Evolutionary conservation across 2,329 filamentous ascomycete genomes (phyloP), one percentile per base, ranked within the genome.

Genomic region (Peltaster fructicola): DNA sequence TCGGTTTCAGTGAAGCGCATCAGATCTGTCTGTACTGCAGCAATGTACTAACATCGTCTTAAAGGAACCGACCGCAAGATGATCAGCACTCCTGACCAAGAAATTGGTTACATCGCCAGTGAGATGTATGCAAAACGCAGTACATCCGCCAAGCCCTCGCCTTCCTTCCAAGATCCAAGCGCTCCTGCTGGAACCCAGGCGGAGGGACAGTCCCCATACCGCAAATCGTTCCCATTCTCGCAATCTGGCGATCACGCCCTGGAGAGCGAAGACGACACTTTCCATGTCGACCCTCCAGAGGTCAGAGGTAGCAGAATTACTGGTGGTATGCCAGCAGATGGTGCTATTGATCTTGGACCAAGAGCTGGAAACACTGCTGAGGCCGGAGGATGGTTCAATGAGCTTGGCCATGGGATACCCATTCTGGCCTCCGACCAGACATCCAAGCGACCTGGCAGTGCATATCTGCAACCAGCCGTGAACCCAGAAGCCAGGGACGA

Each of bases 391-490:
- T 65, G 62, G 29, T 56, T 63, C 20, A 28, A 66, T 10, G 68
- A 75, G 15, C 58, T 63, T 26, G 64, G 65, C 10, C 73, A 77
- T 43, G 65, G 66, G 17, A 71, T 73, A 14, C 84, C 85, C 0
- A 92, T 98, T 35, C 58, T 98, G 24, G 88, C 88, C 6, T 65
- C 78, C 1, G 88, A 95, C 44, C 82, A 95, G 52, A 63, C 91
- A 15, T 64, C 70, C 30, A 85, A 84, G 49, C 68, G 77, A 27
- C 67, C 71, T 1, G 64, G 65, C 16, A 63, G 64, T 8, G 74
- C 73, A 28, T 70, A 68, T 37, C 61, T 80, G 43, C 71, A 78
- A 25, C 80, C 88, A 12, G 88, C 84, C 8, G 67, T 95, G 15
- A 76, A 74, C n/a, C 80, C 79, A 8, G 61, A 67, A 18, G 59